A percentile compares a stretch with the other conserved stretches of the same genome.
Conservation (phyloP, 345 rosid species). For the Aquilaria malaccensis region DNA sequence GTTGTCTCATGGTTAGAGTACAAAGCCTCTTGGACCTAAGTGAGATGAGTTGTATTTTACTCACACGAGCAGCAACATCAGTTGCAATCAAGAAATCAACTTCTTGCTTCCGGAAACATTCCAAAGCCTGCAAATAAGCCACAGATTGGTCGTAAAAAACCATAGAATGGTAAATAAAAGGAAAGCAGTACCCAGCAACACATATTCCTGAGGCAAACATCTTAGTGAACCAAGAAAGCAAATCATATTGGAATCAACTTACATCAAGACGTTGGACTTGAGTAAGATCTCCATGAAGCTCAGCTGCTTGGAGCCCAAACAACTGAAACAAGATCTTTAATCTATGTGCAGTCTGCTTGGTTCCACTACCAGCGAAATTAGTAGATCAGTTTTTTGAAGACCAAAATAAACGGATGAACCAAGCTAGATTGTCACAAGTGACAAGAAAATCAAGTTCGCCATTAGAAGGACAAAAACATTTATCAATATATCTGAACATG, state of each 20-base stretch:
- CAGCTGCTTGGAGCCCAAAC: constrained; percentile 81
- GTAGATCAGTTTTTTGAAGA: constrained; percentile 7
- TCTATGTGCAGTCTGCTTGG: constrained; percentile 93
- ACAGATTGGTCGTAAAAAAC: constrained; percentile 6
- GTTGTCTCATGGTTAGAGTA: too few species aligned
- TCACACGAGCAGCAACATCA: constrained; percentile 95
- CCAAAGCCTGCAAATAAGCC: constrained; percentile 62
- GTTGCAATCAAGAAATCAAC: constrained; percentile 94
- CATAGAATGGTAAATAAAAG: neutral
- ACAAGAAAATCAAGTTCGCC: neutral
- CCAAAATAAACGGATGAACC: neutral
- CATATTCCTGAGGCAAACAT: neutral
- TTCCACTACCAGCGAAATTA: constrained; percentile 57
- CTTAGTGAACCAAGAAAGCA: constrained; percentile 3
- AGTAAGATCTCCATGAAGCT: constrained; percentile 98
- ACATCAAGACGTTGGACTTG: constrained; percentile 97
- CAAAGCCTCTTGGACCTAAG: neutral
- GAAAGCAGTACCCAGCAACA: neutral
- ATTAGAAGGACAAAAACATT: neutral
- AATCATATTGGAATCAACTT: constrained; percentile 23
- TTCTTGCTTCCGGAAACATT: constrained; percentile 83
- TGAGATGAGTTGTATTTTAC: constrained; percentile 16
- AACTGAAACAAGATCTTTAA: constrained; percentile 89
- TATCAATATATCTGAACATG: neutral
- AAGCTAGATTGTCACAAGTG: neutral